Base-by-base conservation (phyloP, 1,284 basidiomycete genomes). In the Cryptococcus hybrid region DNA sequence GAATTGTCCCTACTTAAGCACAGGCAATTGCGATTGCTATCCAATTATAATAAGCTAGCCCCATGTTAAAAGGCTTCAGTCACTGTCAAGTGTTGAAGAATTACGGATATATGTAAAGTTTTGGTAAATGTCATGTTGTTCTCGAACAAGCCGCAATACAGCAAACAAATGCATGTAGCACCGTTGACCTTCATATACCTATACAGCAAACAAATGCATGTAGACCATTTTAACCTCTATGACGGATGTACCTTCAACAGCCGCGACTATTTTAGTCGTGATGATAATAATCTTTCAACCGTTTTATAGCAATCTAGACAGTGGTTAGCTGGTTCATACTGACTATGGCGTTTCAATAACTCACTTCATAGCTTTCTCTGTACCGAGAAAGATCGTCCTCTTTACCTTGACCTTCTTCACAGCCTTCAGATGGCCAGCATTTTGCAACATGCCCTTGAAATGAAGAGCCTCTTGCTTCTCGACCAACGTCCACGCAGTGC, bases 381-480 rank as follows among this genome's bases (percentile, higher is more conserved):
- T 90, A 79, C 3, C 80, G 72, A 15, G 78, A 82, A 3, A 90
- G 75, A 40, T 89, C 86, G 56, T 83, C 82, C 52, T 86, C 86
- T 49, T 76, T 3, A 96, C 82, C 61, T 85, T 84, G 61, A 92
- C 64, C 65, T 87, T 85, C 71, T 87, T 88, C 43, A 97, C 84
- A 61, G 82, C 83, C 5, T 84, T 80, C 49, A 90, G 77, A 69
- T 93, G 92, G 55, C 85, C 86, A 2, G 88, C 88, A 9, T 84
- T 82, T 66, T 84, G 86, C 69, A 95, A 78, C 83, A 96, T 89
- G 5, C 80, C 78, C 76, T 97, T 97, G 81, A 96, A 95, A 73
- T 90, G 87, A 24, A 88, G 82, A 30, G 90, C 91, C 90, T 97
- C 94, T 75, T 96, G 94, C 71, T 92, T 90, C 79, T 99, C 95